A percentile compares a stretch with the other conserved stretches of the same genome.
Conservation (phyloP, 2,329 filamentous ascomycete species). For the Ampelomyces quisqualis region DNA sequence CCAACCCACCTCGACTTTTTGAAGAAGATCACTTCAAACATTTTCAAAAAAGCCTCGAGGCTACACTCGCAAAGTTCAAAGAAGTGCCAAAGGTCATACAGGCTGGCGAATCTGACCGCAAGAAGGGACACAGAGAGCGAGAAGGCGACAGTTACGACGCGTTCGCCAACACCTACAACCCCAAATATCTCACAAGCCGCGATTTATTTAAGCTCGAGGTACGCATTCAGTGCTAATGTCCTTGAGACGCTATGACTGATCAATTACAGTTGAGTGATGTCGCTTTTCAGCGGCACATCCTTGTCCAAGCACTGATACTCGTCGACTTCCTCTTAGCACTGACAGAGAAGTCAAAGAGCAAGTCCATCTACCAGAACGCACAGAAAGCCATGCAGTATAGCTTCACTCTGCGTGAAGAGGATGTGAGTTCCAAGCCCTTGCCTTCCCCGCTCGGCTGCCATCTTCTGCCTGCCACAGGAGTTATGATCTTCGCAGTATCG, state of each 20-base stretch:
- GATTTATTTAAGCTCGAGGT: constrained; percentile 96
- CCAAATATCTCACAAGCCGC: constrained; percentile 96
- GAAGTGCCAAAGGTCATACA: constrained; percentile 67
- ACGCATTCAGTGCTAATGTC: constrained; percentile 32
- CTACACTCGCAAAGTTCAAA: constrained; percentile 74
- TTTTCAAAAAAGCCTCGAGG: constrained; percentile 64
- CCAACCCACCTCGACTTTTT: constrained; percentile 82
- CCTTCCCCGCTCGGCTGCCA: constrained; percentile 18
- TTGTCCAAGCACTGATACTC: constrained; percentile 92
- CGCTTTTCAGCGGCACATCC: constrained; percentile 88
- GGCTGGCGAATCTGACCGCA: constrained; percentile 66
- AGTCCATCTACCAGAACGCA: constrained; percentile 65
- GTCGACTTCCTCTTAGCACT: constrained; percentile 94
- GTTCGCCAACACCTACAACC: constrained; percentile 78
- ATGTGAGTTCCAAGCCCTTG: constrained; percentile 59
- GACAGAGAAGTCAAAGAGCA: constrained; percentile 77
- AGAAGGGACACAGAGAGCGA: constrained; percentile 60
- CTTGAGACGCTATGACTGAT: constrained; percentile 31
- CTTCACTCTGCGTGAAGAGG: constrained; percentile 76
- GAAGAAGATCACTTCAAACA: constrained; percentile 64
- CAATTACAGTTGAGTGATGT: constrained; percentile 75
- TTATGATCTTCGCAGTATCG: constrained; percentile 29
- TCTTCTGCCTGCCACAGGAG: constrained; percentile 16
- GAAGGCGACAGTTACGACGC: constrained; percentile 62
- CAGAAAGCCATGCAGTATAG: constrained; percentile 88